These are phyloP conservation scores for Gossypium turneri DNA, from an alignment of 345 rosid species.

Conservation along the genomic window DNA sequence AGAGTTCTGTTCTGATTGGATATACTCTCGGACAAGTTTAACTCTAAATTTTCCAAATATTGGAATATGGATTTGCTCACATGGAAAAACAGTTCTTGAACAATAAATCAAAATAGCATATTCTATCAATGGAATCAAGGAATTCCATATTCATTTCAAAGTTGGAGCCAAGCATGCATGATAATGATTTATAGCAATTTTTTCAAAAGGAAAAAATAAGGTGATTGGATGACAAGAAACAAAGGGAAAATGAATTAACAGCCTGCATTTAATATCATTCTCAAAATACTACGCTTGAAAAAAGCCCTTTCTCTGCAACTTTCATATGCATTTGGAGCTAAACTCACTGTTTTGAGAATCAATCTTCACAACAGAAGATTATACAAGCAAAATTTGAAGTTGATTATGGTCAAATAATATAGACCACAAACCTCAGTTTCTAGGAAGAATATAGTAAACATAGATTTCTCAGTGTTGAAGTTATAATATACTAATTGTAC, in stretches of 20 bases:
- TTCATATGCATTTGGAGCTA: background rate
- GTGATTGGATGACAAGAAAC: background rate
- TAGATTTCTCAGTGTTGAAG: background rate
- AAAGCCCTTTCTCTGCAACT: background rate
- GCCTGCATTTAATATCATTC: background rate
- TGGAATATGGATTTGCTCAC: no score
- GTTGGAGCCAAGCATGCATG: no score
- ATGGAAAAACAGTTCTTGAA: no score
- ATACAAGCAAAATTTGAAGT: background rate
- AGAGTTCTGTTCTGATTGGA: no score
- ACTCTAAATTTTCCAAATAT: no score
- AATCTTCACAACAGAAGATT: background rate
- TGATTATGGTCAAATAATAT: background rate
- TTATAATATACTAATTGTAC: slow-evolving; percentile 1
- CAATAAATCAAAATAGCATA: no score
- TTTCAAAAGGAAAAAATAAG: background rate
- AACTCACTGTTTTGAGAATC: background rate
- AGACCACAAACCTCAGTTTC: slow-evolving; percentile 3
- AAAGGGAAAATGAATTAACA: background rate
- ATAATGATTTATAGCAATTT: no score
- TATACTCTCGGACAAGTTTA: no score
- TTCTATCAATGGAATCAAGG: no score
- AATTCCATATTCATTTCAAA: no score
- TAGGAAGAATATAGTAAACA: background rate
- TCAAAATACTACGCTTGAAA: background rate